Evolutionary conservation across 208 protist species (phyloP).

Genomic region (Sergeia podlipaevii): DNA sequence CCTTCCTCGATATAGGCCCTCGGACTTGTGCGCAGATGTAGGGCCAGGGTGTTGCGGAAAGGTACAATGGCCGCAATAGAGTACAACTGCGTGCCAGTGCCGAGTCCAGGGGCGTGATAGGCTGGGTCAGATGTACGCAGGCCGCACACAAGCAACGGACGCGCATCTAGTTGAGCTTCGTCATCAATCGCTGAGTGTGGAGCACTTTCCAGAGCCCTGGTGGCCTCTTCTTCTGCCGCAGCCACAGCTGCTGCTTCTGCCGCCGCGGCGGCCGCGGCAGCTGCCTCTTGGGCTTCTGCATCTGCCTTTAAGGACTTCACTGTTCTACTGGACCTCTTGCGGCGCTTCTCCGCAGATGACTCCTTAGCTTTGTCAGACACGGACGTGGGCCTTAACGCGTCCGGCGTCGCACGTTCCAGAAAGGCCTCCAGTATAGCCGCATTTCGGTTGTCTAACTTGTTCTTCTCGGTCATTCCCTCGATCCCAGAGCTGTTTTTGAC

Average conservation of each 20-base stretch:
- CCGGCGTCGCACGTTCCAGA: too few relatives aligned
- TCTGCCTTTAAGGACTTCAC: too few relatives aligned
- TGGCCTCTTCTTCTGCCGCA: background rate
- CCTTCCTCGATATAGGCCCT: constrained; percentile 21
- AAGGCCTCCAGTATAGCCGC: background rate
- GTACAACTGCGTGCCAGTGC: constrained; percentile 45
- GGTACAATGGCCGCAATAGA: constrained; percentile 50
- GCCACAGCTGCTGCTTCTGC: background rate
- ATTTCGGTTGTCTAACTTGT: too few relatives aligned
- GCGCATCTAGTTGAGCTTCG: constrained; percentile 18
- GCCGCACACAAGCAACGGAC: constrained; percentile 21
- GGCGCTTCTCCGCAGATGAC: background rate
- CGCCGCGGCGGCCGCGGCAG: background rate
- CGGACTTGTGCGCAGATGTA: constrained; percentile 65
- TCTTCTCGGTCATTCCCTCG: background rate
- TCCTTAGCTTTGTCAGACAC: too few relatives aligned
- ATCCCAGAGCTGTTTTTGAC: background rate
- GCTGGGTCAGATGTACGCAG: constrained; percentile 4
- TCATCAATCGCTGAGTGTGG: constrained; percentile 11
- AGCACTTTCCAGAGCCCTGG: constrained; percentile 18
- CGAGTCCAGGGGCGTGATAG: constrained; percentile 1
- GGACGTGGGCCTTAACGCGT: too few relatives aligned
- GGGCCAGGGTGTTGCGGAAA: constrained; percentile 69
- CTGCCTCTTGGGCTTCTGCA: background rate
- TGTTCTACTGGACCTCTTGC: too few relatives aligned